phyloP scores from a whole-genome alignment of 495 filamentous ascomycete genomes.

The Penicillium riverlandense region DNA sequence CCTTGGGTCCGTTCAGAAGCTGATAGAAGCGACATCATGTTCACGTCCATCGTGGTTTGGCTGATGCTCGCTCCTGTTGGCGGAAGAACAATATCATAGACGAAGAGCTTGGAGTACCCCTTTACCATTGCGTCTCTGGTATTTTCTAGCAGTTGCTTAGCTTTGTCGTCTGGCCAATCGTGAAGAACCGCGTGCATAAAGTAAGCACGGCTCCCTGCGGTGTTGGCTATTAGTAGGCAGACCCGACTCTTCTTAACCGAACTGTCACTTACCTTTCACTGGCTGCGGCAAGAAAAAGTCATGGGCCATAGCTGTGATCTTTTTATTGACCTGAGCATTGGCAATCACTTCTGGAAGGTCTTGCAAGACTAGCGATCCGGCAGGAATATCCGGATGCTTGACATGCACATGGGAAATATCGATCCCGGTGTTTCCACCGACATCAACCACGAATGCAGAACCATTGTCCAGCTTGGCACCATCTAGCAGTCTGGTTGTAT shows the following conservation, averaged over 20 bases:
- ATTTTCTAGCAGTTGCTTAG: conserved; percentile 13
- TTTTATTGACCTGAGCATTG: conserved; percentile 24
- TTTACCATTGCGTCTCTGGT: conserved; percentile 28
- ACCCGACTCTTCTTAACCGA: neutral
- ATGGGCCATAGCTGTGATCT: conserved; percentile 37
- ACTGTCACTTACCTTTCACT: conserved; percentile 28
- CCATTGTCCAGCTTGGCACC: conserved; percentile 9
- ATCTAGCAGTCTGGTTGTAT: conserved; percentile 15
- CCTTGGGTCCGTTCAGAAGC: conserved; percentile 27
- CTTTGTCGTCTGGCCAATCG: conserved; percentile 33
- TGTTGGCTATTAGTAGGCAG: neutral
- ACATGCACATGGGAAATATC: conserved; percentile 34
- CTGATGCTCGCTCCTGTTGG: conserved; percentile 17
- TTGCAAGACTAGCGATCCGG: conserved; percentile 39
- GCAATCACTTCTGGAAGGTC: conserved; percentile 40
- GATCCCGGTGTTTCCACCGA: conserved; percentile 45
- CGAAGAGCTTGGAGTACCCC: conserved; percentile 39
- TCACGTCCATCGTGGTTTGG: conserved; percentile 26
- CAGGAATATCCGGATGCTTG: conserved; percentile 25
- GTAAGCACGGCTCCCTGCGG: conserved; percentile 27
- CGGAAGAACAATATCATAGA: conserved; percentile 39
- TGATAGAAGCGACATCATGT: conserved; percentile 28
- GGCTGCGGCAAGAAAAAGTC: conserved; percentile 46
- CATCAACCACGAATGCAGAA: conserved; percentile 36
- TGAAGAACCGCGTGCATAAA: conserved; percentile 41